Conservation (phyloP, 2,329 filamentous ascomycete species). For the Neopestalotiopsis sp. region DNA sequence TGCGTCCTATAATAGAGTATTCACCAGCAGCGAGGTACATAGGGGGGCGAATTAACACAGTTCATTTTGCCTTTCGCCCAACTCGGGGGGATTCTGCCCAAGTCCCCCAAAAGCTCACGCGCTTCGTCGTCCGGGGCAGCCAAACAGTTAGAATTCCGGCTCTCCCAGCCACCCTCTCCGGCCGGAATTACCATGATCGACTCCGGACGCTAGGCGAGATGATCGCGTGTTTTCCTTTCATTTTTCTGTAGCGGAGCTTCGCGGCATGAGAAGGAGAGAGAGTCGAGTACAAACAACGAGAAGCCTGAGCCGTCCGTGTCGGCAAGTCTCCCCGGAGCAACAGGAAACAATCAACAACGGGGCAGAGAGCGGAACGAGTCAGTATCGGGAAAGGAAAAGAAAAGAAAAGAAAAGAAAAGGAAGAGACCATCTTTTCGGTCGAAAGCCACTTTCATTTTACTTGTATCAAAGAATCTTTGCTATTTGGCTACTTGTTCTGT, state of each 20-base stretch:
- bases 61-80: too few species aligned
- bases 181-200: slow-evolving; percentile 10
- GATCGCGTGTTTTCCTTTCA: background rate
- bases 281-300: background rate
- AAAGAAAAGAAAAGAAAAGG: background rate
- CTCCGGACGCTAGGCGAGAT: background rate
- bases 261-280: background rate
- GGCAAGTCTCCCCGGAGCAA: slow-evolving; percentile 9
- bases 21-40: background rate
- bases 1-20: background rate
- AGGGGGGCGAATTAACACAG: background rate
- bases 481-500: background rate
- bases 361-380: background rate
- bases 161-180: slow-evolving; percentile 6
- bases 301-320: background rate
- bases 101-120: background rate
- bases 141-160: background rate
- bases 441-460: background rate
- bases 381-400: background rate
- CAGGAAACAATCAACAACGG: background rate
- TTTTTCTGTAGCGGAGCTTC: background rate
- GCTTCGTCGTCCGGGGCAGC: background rate
- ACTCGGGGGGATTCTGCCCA: background rate
- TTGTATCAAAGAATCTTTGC: background rate
- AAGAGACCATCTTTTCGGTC: background rate